These are phyloP conservation scores for Solioccasus polychromus DNA, from an alignment of 768 basidiomycete genomes.

Conservation along the genomic window DNA sequence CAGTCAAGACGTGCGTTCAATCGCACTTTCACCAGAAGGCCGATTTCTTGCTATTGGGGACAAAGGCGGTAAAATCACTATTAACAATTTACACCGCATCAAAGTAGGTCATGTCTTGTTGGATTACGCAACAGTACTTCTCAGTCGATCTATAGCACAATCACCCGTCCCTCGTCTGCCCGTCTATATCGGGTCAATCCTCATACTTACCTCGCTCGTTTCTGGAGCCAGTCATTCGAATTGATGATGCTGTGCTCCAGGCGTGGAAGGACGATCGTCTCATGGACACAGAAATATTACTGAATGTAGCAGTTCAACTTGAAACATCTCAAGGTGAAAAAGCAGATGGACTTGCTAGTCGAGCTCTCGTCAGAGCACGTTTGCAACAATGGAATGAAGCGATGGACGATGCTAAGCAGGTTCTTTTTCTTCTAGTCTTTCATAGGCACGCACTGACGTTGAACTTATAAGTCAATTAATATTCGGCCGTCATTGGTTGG, in stretches of 20 bases:
- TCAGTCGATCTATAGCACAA: no score
- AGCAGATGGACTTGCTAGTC: background rate
- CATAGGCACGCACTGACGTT: no score
- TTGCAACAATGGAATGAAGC: background rate
- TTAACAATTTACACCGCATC: no score
- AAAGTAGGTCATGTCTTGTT: no score
- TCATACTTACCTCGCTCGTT: no score
- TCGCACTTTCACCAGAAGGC: no score
- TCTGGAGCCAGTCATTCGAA: background rate
- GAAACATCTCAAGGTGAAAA: background rate
- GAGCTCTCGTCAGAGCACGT: conserved; percentile 5
- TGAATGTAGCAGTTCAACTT: background rate
- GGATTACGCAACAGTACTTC: background rate
- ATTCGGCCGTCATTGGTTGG: no score
- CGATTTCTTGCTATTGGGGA: no score
- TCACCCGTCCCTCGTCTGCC: no score
- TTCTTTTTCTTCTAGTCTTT: background rate
- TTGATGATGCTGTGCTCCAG: background rate
- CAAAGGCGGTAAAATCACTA: no score
- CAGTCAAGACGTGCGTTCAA: no score
- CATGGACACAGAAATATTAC: background rate
- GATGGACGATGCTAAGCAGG: conserved; percentile 4
- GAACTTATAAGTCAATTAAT: conserved; percentile 1
- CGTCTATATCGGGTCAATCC: no score
- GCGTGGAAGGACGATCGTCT: background rate